Base-by-base conservation (phyloP, 768 basidiomycete species). In the Boletus fagicola region DNA sequence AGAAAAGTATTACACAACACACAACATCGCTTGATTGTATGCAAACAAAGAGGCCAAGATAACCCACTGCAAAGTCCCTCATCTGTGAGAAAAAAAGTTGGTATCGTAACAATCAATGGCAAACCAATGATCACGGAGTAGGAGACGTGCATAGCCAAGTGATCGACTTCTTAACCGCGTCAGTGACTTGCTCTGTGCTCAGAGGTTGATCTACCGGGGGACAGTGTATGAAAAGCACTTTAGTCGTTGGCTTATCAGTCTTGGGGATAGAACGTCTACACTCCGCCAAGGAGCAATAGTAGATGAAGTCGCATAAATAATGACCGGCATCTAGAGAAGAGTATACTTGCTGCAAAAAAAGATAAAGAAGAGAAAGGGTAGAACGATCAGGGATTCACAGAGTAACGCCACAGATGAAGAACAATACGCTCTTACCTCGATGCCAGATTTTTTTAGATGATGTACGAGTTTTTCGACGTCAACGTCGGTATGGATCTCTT, bases 291-390 rank as follows among this genome's bases (percentile, higher is more conserved):
- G 87, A 88, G 65, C 86, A 86, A 64, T 87, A 91, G 68, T 86
- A 88, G 57, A 86, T 80, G 69, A 86, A 90, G 72, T 90, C 88
- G 67, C 85, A 88, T 12, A 90, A 72, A 68, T 84, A 91, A 67
- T 87, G 86, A 0, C 88, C 88, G 16, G 87, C 85, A 65, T 90
- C 88, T 78, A 85, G 81, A 3, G 88, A 89, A 20, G 85, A 79
- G 66, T 85, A 84, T 22, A 88, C 83, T 73, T 85, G 78, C 85
- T 88, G 63, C 49, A 49, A 51, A 57, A 57, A 49, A 22, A 15
- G 10, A 22, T 2, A 40, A 30, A 42, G 53, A 53, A 31, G 35
- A 44, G 54, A 49, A 31, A n/a, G 6, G 22, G 26, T 7, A 40
- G 38, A 53, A 56, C 20, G 36, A 51, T 58, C 45, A 60, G 56